Evolutionary conservation across 2,329 filamentous ascomycete genomes (phyloP).

Genomic region (Alternaria sp.): DNA sequence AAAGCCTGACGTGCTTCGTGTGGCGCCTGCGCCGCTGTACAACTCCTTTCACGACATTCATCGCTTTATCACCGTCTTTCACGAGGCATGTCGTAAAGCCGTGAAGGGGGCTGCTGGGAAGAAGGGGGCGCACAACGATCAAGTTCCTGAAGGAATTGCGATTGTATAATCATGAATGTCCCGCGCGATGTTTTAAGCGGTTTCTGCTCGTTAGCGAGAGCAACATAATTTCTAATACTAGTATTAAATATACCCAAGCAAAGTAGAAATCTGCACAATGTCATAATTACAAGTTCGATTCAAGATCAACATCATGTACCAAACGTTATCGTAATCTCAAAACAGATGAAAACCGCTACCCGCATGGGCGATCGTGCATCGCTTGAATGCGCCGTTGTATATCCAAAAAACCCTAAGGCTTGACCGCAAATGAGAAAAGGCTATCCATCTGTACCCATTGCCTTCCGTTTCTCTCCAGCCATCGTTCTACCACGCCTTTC

Average conservation of each 20-base stretch:
- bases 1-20: conserved; percentile 82
- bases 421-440: conserved; percentile 72
- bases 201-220: conserved; percentile 6
- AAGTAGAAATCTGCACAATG: conserved; percentile 9
- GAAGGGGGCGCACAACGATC: not conserved
- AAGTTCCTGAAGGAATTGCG: conserved; percentile 23
- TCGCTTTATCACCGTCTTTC: conserved; percentile 58
- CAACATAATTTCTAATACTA: conserved; percentile 16
- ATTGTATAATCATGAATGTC: conserved; percentile 14
- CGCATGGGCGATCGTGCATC: not conserved
- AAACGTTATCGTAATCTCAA: conserved; percentile 9
- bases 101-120: conserved; percentile 15
- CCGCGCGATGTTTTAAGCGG: not conserved
- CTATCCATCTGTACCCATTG: conserved; percentile 95
- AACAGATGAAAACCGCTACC: not conserved
- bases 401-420: conserved; percentile 21
- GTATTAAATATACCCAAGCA: conserved; percentile 27
- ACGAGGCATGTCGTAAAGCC: conserved; percentile 57
- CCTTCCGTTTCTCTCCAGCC: conserved; percentile 87
- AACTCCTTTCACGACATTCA: conserved; percentile 78
- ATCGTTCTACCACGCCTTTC: conserved; percentile 79
- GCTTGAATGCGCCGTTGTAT: not conserved
- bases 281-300: conserved; percentile 9
- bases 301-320: conserved; percentile 9
- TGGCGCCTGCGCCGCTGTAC: conserved; percentile 85